These are phyloP conservation scores for Zasmidium angulare DNA, from an alignment of 2,329 filamentous ascomycete genomes.

Conservation along the genomic window DNA sequence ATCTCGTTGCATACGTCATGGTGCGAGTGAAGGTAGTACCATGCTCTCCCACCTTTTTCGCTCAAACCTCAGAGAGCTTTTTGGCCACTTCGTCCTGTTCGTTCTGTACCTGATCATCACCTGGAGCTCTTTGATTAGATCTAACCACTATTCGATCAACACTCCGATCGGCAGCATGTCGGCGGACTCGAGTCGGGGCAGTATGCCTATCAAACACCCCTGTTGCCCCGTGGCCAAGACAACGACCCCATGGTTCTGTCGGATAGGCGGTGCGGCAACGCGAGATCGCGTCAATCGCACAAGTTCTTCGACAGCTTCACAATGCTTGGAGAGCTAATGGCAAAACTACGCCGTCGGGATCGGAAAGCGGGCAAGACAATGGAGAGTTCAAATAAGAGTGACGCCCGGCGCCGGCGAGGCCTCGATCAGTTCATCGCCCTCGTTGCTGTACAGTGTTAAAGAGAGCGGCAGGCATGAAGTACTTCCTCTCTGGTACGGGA, in stretches of 20 bases:
- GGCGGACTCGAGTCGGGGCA: constrained; percentile 3
- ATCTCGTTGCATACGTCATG: no score
- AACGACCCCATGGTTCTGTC: background rate
- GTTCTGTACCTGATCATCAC: background rate
- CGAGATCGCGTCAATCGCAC: background rate
- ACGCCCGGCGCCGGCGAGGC: background rate
- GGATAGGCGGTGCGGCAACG: constrained; percentile 5
- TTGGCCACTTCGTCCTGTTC: background rate
- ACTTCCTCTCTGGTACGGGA: constrained; percentile 9
- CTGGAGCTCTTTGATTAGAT: background rate
- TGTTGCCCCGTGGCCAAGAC: constrained; percentile 4
- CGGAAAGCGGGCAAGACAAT: background rate
- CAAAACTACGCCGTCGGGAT: background rate
- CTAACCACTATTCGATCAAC: background rate
- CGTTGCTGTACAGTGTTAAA: background rate
- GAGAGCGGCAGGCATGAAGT: constrained; percentile 13
- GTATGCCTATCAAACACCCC: background rate
- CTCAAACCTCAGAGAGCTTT: background rate
- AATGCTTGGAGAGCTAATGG: background rate
- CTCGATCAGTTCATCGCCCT: background rate
- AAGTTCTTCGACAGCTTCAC: background rate
- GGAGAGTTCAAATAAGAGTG: background rate
- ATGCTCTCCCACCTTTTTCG: background rate
- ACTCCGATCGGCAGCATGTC: constrained; percentile 1
- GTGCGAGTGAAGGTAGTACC: no score